A percentile compares a stretch with the other conserved stretches of the same genome.
These are phyloP conservation scores for Cicer judaicum DNA, from an alignment of 306 rosid genomes.

Conservation along the genomic window DNA sequence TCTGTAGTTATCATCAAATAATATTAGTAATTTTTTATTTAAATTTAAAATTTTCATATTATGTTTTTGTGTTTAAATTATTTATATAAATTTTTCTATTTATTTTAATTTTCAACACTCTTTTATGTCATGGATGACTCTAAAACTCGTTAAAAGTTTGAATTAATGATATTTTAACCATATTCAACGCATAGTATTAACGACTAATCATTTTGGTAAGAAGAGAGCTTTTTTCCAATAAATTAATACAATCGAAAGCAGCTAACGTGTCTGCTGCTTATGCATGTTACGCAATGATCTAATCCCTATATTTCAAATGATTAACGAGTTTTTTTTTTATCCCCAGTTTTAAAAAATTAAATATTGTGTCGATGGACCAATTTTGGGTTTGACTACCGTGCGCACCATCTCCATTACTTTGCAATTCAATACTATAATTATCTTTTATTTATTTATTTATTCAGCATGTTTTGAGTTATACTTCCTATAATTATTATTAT, in stretches of 20 bases:
- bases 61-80: too few species aligned
- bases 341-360: background rate
- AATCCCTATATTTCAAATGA: slow-evolving; percentile 35
- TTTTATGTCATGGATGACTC: slow-evolving; percentile 58
- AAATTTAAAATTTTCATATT: too few species aligned
- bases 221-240: too few species aligned
- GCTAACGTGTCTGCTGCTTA: slow-evolving; percentile 48
- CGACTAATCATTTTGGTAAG: background rate
- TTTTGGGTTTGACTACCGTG: slow-evolving; percentile 39
- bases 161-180: slow-evolving; percentile 32
- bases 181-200: background rate
- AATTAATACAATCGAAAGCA: background rate
- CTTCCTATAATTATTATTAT: too few species aligned
- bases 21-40: too few species aligned
- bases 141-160: slow-evolving; percentile 38
- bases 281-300: slow-evolving; percentile 45
- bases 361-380: slow-evolving; percentile 37
- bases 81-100: too few species aligned
- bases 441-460: background rate
- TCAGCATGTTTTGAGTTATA: background rate
- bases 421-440: background rate
- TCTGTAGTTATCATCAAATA: too few species aligned
- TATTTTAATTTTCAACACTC: background rate
- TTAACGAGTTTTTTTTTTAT: slow-evolving; percentile 22
- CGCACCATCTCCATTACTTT: slow-evolving; percentile 8